phyloP scores from a whole-genome alignment of 106 monocot species.

The Narthecium ossifragum region DNA sequence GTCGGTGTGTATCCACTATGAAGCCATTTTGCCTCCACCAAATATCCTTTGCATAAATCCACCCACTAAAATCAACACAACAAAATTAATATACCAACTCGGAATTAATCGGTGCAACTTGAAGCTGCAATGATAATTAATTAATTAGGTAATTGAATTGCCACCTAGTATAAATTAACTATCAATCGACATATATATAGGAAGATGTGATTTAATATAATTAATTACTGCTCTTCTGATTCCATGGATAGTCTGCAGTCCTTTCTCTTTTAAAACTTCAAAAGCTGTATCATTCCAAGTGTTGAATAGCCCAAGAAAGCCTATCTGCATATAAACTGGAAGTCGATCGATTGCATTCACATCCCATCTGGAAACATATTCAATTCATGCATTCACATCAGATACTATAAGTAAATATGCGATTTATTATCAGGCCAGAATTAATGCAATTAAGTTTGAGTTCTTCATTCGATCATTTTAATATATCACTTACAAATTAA shows the following conservation, averaged over 20 bases:
- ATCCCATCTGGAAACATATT: no score
- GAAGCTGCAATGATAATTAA: not conserved
- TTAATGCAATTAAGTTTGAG: not conserved
- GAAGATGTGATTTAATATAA: not conserved
- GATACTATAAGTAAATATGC: no score
- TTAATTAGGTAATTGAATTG: no score
- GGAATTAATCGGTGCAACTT: not conserved
- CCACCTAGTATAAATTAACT: not conserved
- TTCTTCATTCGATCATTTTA: not conserved
- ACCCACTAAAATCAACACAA: slow-evolving; percentile 11
- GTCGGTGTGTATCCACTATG: slow-evolving; percentile 10
- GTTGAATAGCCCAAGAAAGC: slow-evolving; percentile 1
- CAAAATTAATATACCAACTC: not conserved
- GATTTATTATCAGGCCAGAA: no score
- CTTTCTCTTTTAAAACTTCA: no score
- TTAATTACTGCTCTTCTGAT: slow-evolving; percentile 9
- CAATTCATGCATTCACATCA: not conserved
- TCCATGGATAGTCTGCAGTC: not conserved
- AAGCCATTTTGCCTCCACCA: slow-evolving; percentile 27
- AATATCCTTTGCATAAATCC: slow-evolving; percentile 14
- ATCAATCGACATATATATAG: not conserved
- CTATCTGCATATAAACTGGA: slow-evolving; percentile 28
- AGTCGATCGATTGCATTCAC: no score
- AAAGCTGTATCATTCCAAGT: no score
- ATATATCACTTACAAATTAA: not conserved